Conservation (phyloP, 139 green algal genomes). For the Chlorella sp. region DNA sequence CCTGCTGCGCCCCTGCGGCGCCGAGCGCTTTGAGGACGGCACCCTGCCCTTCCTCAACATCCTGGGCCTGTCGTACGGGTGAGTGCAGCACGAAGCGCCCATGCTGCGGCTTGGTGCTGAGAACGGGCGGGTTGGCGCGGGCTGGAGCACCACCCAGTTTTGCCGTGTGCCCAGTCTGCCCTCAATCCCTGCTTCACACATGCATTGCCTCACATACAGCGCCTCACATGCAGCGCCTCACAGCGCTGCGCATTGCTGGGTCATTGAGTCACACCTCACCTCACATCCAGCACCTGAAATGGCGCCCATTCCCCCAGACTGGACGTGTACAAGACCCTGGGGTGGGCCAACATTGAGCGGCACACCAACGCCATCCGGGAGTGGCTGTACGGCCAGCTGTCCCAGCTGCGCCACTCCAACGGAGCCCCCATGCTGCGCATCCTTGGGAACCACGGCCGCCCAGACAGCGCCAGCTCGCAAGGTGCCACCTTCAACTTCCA, state of each 20-base stretch:
- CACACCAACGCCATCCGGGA: slow-evolving; percentile 48
- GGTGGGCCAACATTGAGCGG: slow-evolving; percentile 50
- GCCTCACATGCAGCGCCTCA: neutral
- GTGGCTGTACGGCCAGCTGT: slow-evolving; percentile 45
- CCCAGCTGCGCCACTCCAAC: slow-evolving; percentile 70
- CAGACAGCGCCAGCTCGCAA: neutral
- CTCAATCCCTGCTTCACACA: no score
- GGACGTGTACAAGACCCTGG: slow-evolving; percentile 60
- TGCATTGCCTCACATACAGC: no score
- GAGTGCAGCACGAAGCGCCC: neutral
- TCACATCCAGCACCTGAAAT: no score
- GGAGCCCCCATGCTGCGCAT: slow-evolving; percentile 70
- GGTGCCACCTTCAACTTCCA: slow-evolving; percentile 84
- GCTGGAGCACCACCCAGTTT: no score
- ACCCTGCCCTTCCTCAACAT: slow-evolving; percentile 84
- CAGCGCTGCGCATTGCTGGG: neutral
- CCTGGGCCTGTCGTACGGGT: slow-evolving; percentile 67
- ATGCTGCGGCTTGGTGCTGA: no score
- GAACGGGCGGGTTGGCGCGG: no score
- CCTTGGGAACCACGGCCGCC: slow-evolving; percentile 71
- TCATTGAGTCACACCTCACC: no score
- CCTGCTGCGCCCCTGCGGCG: slow-evolving; percentile 27
- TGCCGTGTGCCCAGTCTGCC: no score
- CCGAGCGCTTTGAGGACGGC: slow-evolving; percentile 77
- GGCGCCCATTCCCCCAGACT: slow-evolving; percentile 50